phyloP scores from a whole-genome alignment of 306 rosid species.

The Ammopiptanthus mongolicus region DNA sequence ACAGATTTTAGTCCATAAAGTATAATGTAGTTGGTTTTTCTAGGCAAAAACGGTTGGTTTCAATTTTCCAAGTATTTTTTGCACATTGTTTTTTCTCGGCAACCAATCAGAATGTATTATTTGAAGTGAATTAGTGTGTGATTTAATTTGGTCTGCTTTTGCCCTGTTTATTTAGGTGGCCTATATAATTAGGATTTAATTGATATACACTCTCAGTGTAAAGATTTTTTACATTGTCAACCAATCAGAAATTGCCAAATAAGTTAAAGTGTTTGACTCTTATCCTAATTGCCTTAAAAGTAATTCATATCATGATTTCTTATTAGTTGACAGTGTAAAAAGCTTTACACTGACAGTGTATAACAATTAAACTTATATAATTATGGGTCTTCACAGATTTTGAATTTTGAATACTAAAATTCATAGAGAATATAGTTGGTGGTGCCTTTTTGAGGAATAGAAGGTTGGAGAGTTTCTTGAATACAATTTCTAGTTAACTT shows the following conservation, averaged over 20 bases:
- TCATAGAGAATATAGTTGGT: slow-evolving; percentile 31
- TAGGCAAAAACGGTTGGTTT: too few relatives aligned
- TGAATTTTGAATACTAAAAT: neutral
- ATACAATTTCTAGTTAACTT: too few relatives aligned
- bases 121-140: neutral
- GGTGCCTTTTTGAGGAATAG: slow-evolving; percentile 39
- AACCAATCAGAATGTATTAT: neutral
- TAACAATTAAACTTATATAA: too few relatives aligned
- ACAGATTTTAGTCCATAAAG: neutral
- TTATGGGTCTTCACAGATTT: neutral
- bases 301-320: too few relatives aligned
- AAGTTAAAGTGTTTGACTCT: too few relatives aligned
- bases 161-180: neutral
- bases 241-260: too few relatives aligned
- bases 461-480: slow-evolving; percentile 45
- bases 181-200: neutral
- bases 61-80: neutral
- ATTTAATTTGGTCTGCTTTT: neutral
- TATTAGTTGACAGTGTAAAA: too few relatives aligned
- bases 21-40: neutral
- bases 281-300: too few relatives aligned
- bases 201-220: too few relatives aligned
- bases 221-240: too few relatives aligned
- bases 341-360: too few relatives aligned
- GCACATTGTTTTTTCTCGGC: neutral